A percentile compares a stretch with the other conserved stretches of the same genome.
These are phyloP conservation scores for Aspergillus campestris DNA, from an alignment of 495 filamentous ascomycete genomes.

Conservation along the genomic window DNA sequence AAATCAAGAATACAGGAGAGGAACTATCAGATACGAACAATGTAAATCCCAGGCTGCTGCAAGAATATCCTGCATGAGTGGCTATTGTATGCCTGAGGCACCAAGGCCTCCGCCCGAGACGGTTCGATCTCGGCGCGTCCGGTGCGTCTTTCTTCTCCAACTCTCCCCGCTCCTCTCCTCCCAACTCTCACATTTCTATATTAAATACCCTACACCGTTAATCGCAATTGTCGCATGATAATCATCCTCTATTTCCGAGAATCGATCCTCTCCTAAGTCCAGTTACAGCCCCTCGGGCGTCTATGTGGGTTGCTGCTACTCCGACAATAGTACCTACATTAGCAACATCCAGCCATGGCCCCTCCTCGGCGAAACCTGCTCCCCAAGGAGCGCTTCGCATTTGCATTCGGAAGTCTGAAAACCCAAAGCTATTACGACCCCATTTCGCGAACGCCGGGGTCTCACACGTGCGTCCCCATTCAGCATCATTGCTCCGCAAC, in stretches of 20 bases:
- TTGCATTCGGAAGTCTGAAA: conserved; percentile 47
- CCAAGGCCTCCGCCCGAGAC: conserved; percentile 4
- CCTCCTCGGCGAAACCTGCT: conserved; percentile 47
- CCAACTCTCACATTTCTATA: background rate
- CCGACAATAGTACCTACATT: conserved; percentile 12
- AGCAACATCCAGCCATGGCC: conserved; percentile 36
- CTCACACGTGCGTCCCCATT: conserved; percentile 40
- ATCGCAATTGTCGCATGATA: background rate
- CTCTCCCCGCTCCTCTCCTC: too few species aligned
- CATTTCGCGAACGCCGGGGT: conserved; percentile 38
- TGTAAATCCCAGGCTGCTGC: too few species aligned
- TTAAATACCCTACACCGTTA: background rate
- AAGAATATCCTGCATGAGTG: background rate
- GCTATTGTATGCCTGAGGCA: conserved; percentile 14
- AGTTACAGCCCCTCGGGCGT: conserved; percentile 11
- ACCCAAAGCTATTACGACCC: conserved; percentile 58
- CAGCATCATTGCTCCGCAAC: background rate
- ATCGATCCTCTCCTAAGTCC: background rate
- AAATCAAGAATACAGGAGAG: too few species aligned
- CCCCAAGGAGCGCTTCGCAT: conserved; percentile 54
- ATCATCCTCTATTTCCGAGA: background rate
- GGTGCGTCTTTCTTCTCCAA: too few species aligned
- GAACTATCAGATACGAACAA: too few species aligned
- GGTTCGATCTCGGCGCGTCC: too few species aligned
- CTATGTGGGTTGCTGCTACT: conserved; percentile 3